Evolutionary conservation across 768 basidiomycete genomes (phyloP).

Genomic region (Suillus variegatus): DNA sequence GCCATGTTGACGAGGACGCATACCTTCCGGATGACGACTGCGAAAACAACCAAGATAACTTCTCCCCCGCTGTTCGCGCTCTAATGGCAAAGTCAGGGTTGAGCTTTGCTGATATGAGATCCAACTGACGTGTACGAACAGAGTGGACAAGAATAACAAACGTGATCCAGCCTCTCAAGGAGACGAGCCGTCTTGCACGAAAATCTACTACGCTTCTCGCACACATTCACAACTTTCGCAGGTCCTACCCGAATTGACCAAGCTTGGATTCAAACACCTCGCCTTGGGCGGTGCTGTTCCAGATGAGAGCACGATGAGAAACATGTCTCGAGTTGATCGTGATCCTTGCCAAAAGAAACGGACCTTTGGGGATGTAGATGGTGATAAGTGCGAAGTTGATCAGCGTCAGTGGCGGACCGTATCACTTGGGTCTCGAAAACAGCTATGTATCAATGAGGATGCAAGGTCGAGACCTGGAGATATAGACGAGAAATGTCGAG

Average conservation of each 20-base stretch:
- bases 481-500: constrained; percentile 87
- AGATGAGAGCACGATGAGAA: constrained; percentile 16
- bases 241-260: constrained; percentile 80
- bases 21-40: constrained; percentile 68
- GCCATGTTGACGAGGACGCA: constrained; percentile 56
- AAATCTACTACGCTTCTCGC: constrained; percentile 92
- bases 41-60: constrained; percentile 47
- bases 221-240: constrained; percentile 97
- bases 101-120: constrained; percentile 11
- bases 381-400: constrained; percentile 22
- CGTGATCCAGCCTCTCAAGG: constrained; percentile 22
- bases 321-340: constrained; percentile 1
- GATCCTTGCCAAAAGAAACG: constrained; percentile 18
- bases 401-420: constrained; percentile 56
- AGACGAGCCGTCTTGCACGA: constrained; percentile 62
- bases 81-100: constrained; percentile 72
- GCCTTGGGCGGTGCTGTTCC: constrained; percentile 13
- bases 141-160: constrained; percentile 17
- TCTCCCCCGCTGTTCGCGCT: constrained; percentile 77
- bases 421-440: constrained; percentile 87
- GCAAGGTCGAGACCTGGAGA: constrained; percentile 64
- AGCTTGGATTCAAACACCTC: constrained; percentile 54
- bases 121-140: constrained; percentile 12
- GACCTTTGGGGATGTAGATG: constrained; percentile 22
- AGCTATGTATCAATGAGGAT: constrained; percentile 89